Percentiles rank a stretch among this genome's conserved stretches.
These are phyloP conservation scores for Hippophae gyantsensis DNA, from an alignment of 306 rosid genomes.

Conservation along the genomic window DNA sequence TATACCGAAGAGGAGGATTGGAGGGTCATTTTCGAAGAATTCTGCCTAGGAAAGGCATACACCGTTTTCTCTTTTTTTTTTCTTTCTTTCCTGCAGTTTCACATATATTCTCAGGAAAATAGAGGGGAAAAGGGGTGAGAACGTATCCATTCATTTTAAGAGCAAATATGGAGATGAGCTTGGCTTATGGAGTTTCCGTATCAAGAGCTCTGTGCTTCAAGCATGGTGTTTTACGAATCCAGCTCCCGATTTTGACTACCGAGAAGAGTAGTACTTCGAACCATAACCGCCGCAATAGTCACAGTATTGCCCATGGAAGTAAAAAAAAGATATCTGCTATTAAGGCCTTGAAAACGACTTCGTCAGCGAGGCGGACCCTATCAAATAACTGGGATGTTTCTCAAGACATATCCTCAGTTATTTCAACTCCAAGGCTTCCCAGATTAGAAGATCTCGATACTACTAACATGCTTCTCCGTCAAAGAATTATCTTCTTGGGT, in stretches of 20 bases:
- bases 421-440: slow-evolving; percentile 49
- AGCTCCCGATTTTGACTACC: slow-evolving; percentile 21
- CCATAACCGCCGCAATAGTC: neutral
- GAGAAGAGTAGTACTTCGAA: slow-evolving; percentile 7
- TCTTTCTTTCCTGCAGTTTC: neutral
- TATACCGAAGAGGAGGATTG: neutral
- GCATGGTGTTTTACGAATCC: slow-evolving; percentile 33
- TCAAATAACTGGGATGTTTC: slow-evolving; percentile 56
- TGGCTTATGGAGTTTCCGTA: slow-evolving; percentile 36
- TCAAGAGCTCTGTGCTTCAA: slow-evolving; percentile 29
- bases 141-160: neutral
- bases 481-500: slow-evolving; percentile 83
- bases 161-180: slow-evolving; percentile 36
- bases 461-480: slow-evolving; percentile 86
- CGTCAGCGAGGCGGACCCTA: slow-evolving; percentile 37
- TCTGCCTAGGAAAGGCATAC: neutral
- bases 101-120: neutral
- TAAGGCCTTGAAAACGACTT: slow-evolving; percentile 27
- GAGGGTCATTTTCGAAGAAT: neutral
- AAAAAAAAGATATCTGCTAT: slow-evolving; percentile 21
- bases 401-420: slow-evolving; percentile 22
- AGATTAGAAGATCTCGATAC: slow-evolving; percentile 80
- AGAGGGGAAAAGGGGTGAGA: neutral
- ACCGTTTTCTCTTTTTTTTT: neutral
- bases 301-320: slow-evolving; percentile 3